These are phyloP conservation scores for Thermothielavioides terrestris DNA, from an alignment of 495 filamentous ascomycete species.

Conservation along the genomic window DNA sequence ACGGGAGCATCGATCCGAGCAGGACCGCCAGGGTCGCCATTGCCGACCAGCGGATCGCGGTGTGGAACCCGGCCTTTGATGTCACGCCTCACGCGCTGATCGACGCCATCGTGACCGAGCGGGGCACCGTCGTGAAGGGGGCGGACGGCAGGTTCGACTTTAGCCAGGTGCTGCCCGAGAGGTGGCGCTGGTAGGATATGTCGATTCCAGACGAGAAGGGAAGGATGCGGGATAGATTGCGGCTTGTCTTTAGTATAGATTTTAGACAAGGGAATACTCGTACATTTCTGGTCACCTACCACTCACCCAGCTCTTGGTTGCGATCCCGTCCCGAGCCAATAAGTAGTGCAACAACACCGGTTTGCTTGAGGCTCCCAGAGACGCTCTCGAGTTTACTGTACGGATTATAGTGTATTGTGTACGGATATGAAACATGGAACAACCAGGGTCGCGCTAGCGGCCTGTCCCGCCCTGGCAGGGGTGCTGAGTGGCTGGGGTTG, in stretches of 20 bases:
- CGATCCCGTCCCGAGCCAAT: too few species aligned
- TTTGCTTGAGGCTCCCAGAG: too few species aligned
- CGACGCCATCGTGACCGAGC: constrained; percentile 89
- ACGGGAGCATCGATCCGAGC: constrained; percentile 41
- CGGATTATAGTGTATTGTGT: too few species aligned
- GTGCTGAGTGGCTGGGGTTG: neutral
- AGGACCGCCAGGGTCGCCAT: constrained; percentile 63
- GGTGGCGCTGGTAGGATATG: constrained; percentile 27
- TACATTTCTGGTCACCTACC: too few species aligned
- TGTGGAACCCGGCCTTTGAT: constrained; percentile 97
- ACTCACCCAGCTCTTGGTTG: too few species aligned
- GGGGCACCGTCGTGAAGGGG: constrained; percentile 74
- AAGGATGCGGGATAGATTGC: neutral
- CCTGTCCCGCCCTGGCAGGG: neutral
- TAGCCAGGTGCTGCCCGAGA: constrained; percentile 41
- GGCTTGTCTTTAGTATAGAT: neutral
- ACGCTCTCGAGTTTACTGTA: too few species aligned
- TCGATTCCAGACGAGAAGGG: neutral
- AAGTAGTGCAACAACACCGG: too few species aligned
- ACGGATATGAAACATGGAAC: too few species aligned
- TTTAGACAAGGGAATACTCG: too few species aligned
- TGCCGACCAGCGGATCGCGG: constrained; percentile 68
- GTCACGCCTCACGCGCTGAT: constrained; percentile 81
- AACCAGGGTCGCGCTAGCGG: too few species aligned
- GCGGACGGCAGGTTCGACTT: constrained; percentile 70